These are phyloP conservation scores for Aspergillus candidus DNA, from an alignment of 2,329 filamentous ascomycete species.

Conservation along the genomic window DNA sequence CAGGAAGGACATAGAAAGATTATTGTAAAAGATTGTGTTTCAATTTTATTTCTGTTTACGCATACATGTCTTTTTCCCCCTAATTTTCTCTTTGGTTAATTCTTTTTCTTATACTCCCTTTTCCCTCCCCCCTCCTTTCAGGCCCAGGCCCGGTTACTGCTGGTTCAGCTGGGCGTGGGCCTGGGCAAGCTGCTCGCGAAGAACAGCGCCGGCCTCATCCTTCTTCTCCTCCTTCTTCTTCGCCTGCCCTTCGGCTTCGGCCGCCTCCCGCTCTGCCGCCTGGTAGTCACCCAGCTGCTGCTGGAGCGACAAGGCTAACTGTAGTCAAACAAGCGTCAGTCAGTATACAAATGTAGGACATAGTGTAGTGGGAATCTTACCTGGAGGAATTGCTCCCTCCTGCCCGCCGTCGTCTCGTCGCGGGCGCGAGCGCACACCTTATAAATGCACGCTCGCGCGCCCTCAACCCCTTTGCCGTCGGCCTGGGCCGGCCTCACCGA, in stretches of 20 bases:
- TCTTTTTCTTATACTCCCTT: too few relatives aligned
- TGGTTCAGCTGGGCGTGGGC: constrained; percentile 10
- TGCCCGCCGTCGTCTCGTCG: constrained; percentile 3
- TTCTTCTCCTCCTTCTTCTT: constrained; percentile 8
- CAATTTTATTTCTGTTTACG: constrained; percentile 2
- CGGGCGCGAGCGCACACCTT: constrained; percentile 9
- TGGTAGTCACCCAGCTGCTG: constrained; percentile 13
- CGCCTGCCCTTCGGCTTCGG: constrained; percentile 7
- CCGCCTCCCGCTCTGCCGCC: constrained; percentile 5
- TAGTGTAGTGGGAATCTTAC: constrained; percentile 7
- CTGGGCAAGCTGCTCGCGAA: constrained; percentile 4
- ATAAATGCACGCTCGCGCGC: constrained; percentile 5
- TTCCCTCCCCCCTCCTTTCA: too few relatives aligned
- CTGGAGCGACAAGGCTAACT: constrained; percentile 14
- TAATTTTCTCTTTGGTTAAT: background rate
- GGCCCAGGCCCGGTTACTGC: constrained; percentile 1
- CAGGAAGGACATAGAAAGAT: too few relatives aligned
- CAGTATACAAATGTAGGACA: background rate
- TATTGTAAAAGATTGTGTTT: background rate
- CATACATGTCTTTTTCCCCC: too few relatives aligned
- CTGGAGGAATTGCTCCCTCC: constrained; percentile 13
- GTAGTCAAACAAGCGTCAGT: background rate
- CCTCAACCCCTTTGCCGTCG: too few relatives aligned
- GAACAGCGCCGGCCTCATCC: constrained; percentile 2
- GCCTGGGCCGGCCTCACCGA: too few relatives aligned